phyloP scores from a whole-genome alignment of 257 asterid genomes.

The Oldenlandia corymbosa region DNA sequence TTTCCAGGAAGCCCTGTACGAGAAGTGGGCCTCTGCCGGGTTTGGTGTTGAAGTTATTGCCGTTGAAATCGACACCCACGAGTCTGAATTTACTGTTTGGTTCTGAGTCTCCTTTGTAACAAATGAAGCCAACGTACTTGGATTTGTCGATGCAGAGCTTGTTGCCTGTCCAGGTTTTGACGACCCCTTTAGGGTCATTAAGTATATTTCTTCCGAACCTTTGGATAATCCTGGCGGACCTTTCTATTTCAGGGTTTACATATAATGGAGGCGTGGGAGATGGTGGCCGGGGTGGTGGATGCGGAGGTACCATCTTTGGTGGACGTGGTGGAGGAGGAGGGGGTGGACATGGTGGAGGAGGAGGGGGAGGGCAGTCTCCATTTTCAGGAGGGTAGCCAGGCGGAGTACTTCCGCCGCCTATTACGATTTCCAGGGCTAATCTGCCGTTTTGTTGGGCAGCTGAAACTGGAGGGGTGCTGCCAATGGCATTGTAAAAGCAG shows the following conservation, averaged over 20 bases:
- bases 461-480: neutral
- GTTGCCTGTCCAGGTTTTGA: slow-evolving; percentile 40
- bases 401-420: slow-evolving; percentile 29
- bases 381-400: slow-evolving; percentile 23
- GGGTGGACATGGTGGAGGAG: too few relatives aligned
- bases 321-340: neutral
- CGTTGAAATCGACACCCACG: slow-evolving; percentile 46
- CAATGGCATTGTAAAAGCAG: slow-evolving; percentile 10
- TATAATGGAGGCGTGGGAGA: slow-evolving; percentile 7
- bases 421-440: slow-evolving; percentile 28
- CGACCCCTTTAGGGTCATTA: slow-evolving; percentile 14
- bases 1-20: slow-evolving; percentile 20
- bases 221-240: slow-evolving; percentile 23
- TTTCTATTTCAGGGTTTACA: neutral
- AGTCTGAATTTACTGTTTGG: slow-evolving; percentile 22
- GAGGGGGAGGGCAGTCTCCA: slow-evolving; percentile 20
- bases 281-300: slow-evolving; percentile 7
- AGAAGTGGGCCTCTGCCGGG: slow-evolving; percentile 10
- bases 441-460: slow-evolving; percentile 6
- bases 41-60: slow-evolving; percentile 7
- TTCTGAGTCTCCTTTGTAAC: slow-evolving; percentile 26
- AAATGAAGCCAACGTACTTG: slow-evolving; percentile 45
- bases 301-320: neutral
- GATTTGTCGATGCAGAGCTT: slow-evolving; percentile 32
- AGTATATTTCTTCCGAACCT: slow-evolving; percentile 23